A percentile compares a stretch with the other conserved stretches of the same genome.
These are phyloP conservation scores for Irpex lacteus DNA, from an alignment of 1,284 basidiomycete genomes.

Conservation along the genomic window DNA sequence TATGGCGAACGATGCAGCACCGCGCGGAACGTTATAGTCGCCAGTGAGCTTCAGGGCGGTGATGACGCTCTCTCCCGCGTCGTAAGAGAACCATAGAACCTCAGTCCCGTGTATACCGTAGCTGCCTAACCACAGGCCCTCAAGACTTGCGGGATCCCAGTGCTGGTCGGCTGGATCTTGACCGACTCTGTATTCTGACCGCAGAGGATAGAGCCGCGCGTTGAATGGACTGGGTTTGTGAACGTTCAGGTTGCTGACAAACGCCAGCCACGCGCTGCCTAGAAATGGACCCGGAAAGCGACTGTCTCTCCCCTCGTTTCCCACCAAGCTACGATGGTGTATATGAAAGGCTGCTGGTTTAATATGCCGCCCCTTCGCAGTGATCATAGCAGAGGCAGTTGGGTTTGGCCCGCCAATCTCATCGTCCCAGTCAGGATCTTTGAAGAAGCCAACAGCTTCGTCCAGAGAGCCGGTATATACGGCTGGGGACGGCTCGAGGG, in stretches of 20 bases:
- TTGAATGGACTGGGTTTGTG: not conserved
- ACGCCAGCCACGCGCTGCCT: not conserved
- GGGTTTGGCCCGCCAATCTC: not conserved
- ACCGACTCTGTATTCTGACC: constrained; percentile 3
- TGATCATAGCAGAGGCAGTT: not conserved
- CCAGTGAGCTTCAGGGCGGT: constrained; percentile 26
- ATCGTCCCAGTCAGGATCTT: not conserved
- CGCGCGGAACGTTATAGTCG: constrained; percentile 26
- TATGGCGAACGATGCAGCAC: constrained; percentile 4
- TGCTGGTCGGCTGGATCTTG: constrained; percentile 7
- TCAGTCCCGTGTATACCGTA: constrained; percentile 26
- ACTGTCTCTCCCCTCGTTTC: too few relatives aligned
- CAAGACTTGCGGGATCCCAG: constrained; percentile 19
- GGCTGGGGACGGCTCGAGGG: not conserved
- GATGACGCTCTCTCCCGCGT: constrained; percentile 7
- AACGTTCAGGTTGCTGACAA: not conserved
- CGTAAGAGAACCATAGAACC: constrained; percentile 20
- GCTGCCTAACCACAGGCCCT: constrained; percentile 25
- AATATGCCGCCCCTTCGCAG: not conserved
- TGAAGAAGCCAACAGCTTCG: not conserved
- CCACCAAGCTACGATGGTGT: too few relatives aligned
- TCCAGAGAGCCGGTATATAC: not conserved
- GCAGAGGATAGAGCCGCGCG: constrained; percentile 26
- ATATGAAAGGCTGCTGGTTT: too few relatives aligned
- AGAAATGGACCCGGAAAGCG: too few relatives aligned